Base-by-base conservation (phyloP, 495 filamentous ascomycete genomes). In the Xanthoparmelia taractica region DNA sequence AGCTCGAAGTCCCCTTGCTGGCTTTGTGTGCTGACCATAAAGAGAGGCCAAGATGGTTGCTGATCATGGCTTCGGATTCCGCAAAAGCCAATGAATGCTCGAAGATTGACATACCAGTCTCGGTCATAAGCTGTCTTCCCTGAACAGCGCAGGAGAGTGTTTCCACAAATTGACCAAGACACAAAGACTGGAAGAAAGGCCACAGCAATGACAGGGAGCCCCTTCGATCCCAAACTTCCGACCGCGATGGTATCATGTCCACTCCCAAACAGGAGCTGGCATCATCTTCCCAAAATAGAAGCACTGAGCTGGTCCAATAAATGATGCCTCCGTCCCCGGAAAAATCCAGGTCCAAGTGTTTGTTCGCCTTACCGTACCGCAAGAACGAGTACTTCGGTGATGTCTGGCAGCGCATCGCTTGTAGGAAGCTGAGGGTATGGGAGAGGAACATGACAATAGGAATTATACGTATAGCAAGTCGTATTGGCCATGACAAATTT, bases 51-150 rank as follows among this genome's bases (percentile, higher is more conserved):
- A 95, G 80, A 7, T 87, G 85, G 61, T 82, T 86, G 68, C 86
- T 83, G 47, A 96, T 84, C 65, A 90, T 86, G 15, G 90, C 87
- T 71, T 98, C 95, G 6, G 94, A 91, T 73, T 98, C 95, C 2
- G 94, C 91, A 74, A 97, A 98, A 0, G 94, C 94, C 18, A 98
- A 77, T 0, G 94, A 97, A 70, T 96, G 91, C 67, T 98, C 94
- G 70, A 98, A 94, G 25, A 97, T 82, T 0, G 92, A 96, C 90
- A 97, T 97, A 8, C 92, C 91, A 1, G 91, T 94, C 75, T 97
- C 94, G 0, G 91, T 86, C 63, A 86, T 82, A 8, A 87, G 79
- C 5, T 80, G 79, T 15, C 88, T 83, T n/a, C 92, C 92, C 66
- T 96, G 91, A n/a, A 97, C 78, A 7, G 93, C 89, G 72, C 90